These are phyloP conservation scores for Trichophaea hybrida DNA, from an alignment of 2,329 filamentous ascomycete genomes.

Conservation along the genomic window DNA sequence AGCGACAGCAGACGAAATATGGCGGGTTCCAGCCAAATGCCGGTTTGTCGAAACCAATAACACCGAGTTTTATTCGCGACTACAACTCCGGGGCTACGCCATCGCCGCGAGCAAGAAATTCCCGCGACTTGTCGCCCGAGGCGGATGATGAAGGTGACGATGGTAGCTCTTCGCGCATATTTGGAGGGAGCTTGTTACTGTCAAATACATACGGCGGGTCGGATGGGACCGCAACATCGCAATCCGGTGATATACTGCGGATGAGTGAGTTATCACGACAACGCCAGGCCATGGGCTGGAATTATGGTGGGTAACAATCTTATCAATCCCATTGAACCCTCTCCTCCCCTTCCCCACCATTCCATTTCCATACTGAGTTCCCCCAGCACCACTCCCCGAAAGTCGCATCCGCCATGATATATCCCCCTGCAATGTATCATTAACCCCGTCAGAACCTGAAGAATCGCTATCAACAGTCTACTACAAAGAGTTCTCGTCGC, in stretches of 20 bases:
- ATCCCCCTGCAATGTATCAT: constrained; percentile 37
- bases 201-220: neutral
- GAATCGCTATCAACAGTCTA: constrained; percentile 21
- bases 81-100: constrained; percentile 5
- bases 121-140: constrained; percentile 9
- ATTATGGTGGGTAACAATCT: neutral
- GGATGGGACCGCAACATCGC: neutral
- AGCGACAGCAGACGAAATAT: neutral
- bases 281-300: constrained; percentile 1
- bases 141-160: constrained; percentile 7
- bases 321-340: neutral
- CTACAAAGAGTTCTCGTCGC: constrained; percentile 31
- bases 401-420: constrained; percentile 21
- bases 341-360: constrained; percentile 13
- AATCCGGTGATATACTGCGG: neutral
- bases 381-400: constrained; percentile 1
- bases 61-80: constrained; percentile 16
- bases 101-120: constrained; percentile 2
- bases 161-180: constrained; percentile 1
- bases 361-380: constrained; percentile 17
- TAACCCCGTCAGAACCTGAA: constrained; percentile 35
- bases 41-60: constrained; percentile 20
- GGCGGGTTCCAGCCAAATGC: constrained; percentile 15
- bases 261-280: neutral
- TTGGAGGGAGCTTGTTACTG: neutral